Evolutionary conservation across 139 green algal genomes (phyloP).

Genomic region (Coelastrella sp.): DNA sequence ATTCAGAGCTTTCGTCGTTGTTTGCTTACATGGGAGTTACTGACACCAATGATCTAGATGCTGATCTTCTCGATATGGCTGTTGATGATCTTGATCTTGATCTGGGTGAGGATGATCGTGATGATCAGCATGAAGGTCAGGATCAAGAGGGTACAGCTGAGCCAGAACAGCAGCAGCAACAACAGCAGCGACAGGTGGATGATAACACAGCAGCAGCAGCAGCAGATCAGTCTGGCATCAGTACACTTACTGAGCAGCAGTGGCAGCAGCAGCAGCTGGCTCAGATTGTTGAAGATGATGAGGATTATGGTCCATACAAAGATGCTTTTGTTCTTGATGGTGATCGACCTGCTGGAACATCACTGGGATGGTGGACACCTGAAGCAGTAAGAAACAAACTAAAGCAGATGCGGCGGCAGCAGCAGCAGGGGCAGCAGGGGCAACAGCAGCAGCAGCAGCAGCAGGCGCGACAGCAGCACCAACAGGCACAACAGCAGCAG

Average conservation of each 20-base stretch:
- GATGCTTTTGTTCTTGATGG: background rate
- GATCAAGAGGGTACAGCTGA: background rate
- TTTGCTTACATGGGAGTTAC: background rate
- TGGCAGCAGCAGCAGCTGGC: background rate
- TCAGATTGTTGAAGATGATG: background rate
- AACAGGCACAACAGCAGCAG: background rate
- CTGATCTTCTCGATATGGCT: background rate
- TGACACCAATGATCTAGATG: background rate
- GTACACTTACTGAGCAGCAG: background rate
- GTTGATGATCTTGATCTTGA: background rate
- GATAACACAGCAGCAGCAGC: background rate
- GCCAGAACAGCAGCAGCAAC: background rate
- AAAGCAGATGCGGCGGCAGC: background rate
- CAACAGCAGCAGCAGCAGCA: background rate
- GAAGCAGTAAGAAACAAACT: background rate
- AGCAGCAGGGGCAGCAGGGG: constrained; percentile 26
- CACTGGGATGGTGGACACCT: background rate
- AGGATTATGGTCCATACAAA: background rate
- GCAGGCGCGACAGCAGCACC: background rate
- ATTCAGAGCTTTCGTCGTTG: constrained; percentile 2
- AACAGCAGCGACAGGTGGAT: background rate
- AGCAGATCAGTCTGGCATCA: background rate
- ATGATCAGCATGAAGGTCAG: background rate
- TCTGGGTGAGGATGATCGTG: background rate
- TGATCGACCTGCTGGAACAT: background rate